Evolutionary conservation across 345 rosid genomes (phyloP).

Genomic region (Hibiscus syriacus): DNA sequence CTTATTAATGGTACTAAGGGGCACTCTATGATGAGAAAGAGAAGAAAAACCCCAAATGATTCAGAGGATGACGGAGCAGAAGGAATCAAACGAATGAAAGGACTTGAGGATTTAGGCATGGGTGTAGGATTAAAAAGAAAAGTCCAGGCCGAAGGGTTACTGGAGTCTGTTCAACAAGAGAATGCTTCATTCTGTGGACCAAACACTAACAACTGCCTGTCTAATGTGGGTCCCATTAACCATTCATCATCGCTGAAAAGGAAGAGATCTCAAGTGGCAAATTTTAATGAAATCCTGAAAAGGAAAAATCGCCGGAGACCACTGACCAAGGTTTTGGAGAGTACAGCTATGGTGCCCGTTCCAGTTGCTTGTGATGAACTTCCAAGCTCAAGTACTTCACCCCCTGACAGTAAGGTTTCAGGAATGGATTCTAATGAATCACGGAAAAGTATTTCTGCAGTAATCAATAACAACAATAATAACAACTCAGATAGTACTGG

Average conservation of each 20-base stretch:
- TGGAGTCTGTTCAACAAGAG: conserved; percentile 32
- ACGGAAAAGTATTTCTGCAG: conserved; percentile 37
- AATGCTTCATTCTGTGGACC: conserved; percentile 28
- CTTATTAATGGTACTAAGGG: conserved; percentile 35
- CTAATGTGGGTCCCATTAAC: conserved; percentile 39
- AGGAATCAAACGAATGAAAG: conserved; percentile 95
- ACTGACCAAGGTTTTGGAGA: conserved; percentile 82
- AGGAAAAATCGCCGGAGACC: conserved; percentile 77
- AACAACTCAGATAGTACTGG: conserved; percentile 69
- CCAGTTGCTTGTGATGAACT: conserved; percentile 65
- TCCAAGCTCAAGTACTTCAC: conserved; percentile 42
- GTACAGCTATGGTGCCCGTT: conserved; percentile 71
- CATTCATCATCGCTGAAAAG: conserved; percentile 42
- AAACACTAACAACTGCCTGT: conserved; percentile 31
- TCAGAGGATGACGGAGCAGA: conserved; percentile 97
- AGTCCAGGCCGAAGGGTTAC: conserved; percentile 26
- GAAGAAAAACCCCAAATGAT: conserved; percentile 90
- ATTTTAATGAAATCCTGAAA: conserved; percentile 49
- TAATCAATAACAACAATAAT: conserved; percentile 29
- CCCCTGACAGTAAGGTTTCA: conserved; percentile 48
- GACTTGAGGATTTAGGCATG: conserved; percentile 86
- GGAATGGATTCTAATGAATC: conserved; percentile 53
- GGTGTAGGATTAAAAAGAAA: conserved; percentile 39
- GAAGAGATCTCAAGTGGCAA: conserved; percentile 62
- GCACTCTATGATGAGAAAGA: conserved; percentile 44